Conservation (phyloP, 2,329 filamentous ascomycete genomes). For the Coniochaeta pulveracea region DNA sequence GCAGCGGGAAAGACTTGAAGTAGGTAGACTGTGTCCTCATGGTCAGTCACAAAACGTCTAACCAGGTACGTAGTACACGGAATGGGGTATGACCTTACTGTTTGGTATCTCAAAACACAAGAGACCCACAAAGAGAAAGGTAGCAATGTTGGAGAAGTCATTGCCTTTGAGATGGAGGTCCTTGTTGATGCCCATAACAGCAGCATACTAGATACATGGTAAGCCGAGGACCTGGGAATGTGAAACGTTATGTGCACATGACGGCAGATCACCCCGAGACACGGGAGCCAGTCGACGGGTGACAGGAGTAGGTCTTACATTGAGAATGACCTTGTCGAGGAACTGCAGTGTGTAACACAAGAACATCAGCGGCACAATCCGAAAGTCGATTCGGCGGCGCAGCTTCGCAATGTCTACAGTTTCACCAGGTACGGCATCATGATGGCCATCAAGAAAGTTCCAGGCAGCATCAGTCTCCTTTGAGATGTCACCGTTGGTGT, state of each 20-base stretch:
- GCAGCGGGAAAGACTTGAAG: slow-evolving; percentile 49
- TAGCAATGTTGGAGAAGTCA: slow-evolving; percentile 51
- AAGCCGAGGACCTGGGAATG: too few species aligned
- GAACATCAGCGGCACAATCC: slow-evolving; percentile 51
- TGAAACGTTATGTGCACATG: too few species aligned
- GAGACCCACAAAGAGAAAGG: slow-evolving; percentile 51
- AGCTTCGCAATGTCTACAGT: slow-evolving; percentile 30
- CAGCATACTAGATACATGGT: slow-evolving; percentile 44
- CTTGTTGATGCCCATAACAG: slow-evolving; percentile 50
- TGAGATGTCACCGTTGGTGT: slow-evolving; percentile 4
- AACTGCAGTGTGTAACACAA: slow-evolving; percentile 51
- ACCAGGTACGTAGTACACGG: background rate
- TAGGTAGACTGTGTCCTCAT: slow-evolving; percentile 31
- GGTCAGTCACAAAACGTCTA: too few species aligned
- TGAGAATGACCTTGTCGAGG: slow-evolving; percentile 52
- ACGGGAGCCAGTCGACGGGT: too few species aligned
- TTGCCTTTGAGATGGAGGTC: slow-evolving; percentile 45
- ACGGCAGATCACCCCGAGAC: too few species aligned
- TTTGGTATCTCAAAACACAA: slow-evolving; percentile 48
- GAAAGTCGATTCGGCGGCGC: slow-evolving; percentile 44
- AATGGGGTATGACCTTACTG: slow-evolving; percentile 24
- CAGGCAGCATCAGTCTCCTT: slow-evolving; percentile 31
- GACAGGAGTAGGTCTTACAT: slow-evolving; percentile 27
- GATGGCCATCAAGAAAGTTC: slow-evolving; percentile 30
- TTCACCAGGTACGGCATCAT: slow-evolving; percentile 18